Evolutionary conservation across 257 asterid genomes (phyloP), one percentile per base, ranked within the genome.

Genomic region (Solanum verrucosum): DNA sequence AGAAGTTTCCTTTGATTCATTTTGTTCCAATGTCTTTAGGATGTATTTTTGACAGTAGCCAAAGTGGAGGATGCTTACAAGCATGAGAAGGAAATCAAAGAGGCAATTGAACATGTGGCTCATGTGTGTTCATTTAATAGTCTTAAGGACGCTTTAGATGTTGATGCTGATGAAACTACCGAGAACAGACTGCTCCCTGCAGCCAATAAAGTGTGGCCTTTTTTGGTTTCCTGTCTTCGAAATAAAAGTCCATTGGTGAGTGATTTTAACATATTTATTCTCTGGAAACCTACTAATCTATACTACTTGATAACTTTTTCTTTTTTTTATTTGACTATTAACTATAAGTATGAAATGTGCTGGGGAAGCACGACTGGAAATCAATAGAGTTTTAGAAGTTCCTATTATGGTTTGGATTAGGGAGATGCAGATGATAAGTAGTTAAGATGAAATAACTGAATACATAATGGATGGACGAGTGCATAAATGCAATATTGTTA

Each of bases 121-220:
- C 85, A 90, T 83, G 89, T 92, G 74, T 81, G 88, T 86, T 93
- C 95, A 35, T 90, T 95, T 37, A 89, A 94, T 89, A 84, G 87
- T 89, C 98, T 96, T 87, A 92, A 85, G 74, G 99, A 97, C 89
- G 90, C 93, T 82, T 91, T 95, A 68, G 95, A 91, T 86, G 94
- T 93, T 86, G 90, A 94, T 63, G 95, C 91, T 92, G 99, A 96
- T 91, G 99, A 94, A 91, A 88, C 94, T 86, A 90, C 77, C 25
- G 99, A 96, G 90, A 96, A 94, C 86, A 90, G 96, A 92, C 90
- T 95, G 91, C 98, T 97, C 90, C 99, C 99, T 84, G 99, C 99
- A 63, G 89, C 93, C 94, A 97, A 97, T 88, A 96, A 95, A 93
- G 93, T 95, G n/a, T 97, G 99, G 99, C 99, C 99, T 31, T 97